phyloP scores from a whole-genome alignment of 2,329 filamentous ascomycete species.

The Talaromyces sp. region DNA sequence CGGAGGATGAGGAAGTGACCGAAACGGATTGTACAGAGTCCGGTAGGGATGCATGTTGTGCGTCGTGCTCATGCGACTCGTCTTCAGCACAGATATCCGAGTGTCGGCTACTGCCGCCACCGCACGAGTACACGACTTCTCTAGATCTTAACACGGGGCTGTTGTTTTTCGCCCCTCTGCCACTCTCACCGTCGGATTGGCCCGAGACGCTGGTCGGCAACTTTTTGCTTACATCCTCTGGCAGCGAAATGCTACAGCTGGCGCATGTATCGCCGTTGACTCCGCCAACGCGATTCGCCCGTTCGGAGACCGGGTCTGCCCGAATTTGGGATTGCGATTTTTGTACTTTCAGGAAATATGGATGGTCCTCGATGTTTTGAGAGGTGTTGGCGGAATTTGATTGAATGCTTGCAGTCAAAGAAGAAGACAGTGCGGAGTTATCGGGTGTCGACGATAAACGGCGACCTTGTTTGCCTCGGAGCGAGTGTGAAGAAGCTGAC shows the following conservation, averaged over 20 bases:
- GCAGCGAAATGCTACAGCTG: slow-evolving; percentile 56
- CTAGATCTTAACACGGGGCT: slow-evolving; percentile 56
- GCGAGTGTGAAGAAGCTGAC: slow-evolving; percentile 18
- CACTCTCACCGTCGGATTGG: slow-evolving; percentile 45
- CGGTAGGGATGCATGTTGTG: slow-evolving; percentile 37
- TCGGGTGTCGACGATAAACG: slow-evolving; percentile 22
- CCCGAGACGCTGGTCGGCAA: slow-evolving; percentile 54
- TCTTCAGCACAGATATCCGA: slow-evolving; percentile 33
- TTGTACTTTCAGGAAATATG: slow-evolving; percentile 45
- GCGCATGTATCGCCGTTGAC: slow-evolving; percentile 54
- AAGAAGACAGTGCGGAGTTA: slow-evolving; percentile 26
- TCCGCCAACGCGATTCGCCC: slow-evolving; percentile 39
- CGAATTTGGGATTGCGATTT: slow-evolving; percentile 7
- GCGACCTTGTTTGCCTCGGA: slow-evolving; percentile 13
- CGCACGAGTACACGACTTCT: slow-evolving; percentile 52
- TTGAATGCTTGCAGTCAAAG: slow-evolving; percentile 26
- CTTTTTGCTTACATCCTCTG: slow-evolving; percentile 52
- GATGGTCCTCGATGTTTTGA: slow-evolving; percentile 47
- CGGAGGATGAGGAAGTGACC: slow-evolving; percentile 43
- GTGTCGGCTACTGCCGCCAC: slow-evolving; percentile 30
- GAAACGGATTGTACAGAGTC: slow-evolving; percentile 42
- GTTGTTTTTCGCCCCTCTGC: slow-evolving; percentile 49
- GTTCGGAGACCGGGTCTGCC: slow-evolving; percentile 31
- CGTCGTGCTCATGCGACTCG: slow-evolving; percentile 27
- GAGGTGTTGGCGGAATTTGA: slow-evolving; percentile 18